Base-by-base conservation (phyloP, 2,329 filamentous ascomycete genomes). In the Thermothelomyces thermophilus region DNA sequence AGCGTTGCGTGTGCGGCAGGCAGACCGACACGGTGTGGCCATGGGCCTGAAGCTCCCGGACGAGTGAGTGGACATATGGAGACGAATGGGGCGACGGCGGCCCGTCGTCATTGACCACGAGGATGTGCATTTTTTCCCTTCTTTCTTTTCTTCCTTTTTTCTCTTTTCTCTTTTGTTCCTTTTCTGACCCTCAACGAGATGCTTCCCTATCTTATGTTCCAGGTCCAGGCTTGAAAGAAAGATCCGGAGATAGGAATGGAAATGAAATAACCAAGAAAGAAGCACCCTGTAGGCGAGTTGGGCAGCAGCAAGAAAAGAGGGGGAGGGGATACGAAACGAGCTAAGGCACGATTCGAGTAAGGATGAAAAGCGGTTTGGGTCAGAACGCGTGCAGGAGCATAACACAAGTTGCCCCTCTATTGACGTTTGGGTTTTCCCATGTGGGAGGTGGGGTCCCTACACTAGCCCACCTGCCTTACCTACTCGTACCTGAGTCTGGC, bases 21-120 rank as follows among this genome's bases (percentile, higher is more conserved):
- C 93, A 86, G 43, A 98, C 90, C 7, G 89, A 95, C 53, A 97
- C 88, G n/a, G 73, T 76, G 69, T 96, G 91, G 7, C 90, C 90
- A 28, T 84, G 82, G 50, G 74, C 69, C 65, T 89, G 82, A 44
- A 93, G 82, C 46, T 79, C 77, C 53, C 80, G 73, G 37, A 90
- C 77, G 51, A 91, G 77, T 55, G 80, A 83, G 70, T 88, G 86
- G 54, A 91, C 79, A 62, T 91, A 91, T 7, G 87, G 87, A 40
- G 86, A 90, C 34, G 86, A 87, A 63, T 85, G 79, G 53, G 83
- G 77, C 28, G 84, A 88, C 56, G 87, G 87, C 46, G 87, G 87
- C 14, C 87, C 87, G 70, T 91, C 87, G 64, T 91, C 87, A 71
- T 91, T 91, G 58, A 82, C 81, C 48, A 86, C 71, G 59, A 82